Conservation (phyloP, 2,329 filamentous ascomycete species). For the Fusarium sp. region DNA sequence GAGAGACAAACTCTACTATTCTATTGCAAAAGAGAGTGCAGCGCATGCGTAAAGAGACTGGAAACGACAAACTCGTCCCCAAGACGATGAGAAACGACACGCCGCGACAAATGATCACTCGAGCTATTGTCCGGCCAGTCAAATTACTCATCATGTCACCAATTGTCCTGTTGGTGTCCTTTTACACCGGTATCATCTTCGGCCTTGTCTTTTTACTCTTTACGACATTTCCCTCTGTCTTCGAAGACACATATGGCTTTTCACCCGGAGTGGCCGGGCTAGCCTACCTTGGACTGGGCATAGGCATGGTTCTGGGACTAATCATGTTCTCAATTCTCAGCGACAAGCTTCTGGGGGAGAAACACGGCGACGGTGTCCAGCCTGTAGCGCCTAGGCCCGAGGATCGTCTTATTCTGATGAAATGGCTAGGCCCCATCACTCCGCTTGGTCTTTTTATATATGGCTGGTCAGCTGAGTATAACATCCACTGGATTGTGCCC, state of each 20-base stretch:
- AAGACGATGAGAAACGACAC: conserved; percentile 20
- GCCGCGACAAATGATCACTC: conserved; percentile 47
- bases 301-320: conserved; percentile 49
- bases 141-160: conserved; percentile 66
- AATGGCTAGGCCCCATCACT: conserved; percentile 65
- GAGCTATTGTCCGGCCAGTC: conserved; percentile 55
- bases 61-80: conserved; percentile 34
- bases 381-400: conserved; percentile 53
- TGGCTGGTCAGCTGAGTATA: conserved; percentile 67
- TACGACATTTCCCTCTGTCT: conserved; percentile 54
- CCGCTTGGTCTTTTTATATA: conserved; percentile 69
- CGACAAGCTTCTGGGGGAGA: conserved; percentile 31
- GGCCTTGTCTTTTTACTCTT: conserved; percentile 55
- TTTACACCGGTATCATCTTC: conserved; percentile 55
- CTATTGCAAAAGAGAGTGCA: conserved; percentile 14
- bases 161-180: conserved; percentile 61
- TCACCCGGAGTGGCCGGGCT: conserved; percentile 48
- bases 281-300: conserved; percentile 65
- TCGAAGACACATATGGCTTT: conserved; percentile 53
- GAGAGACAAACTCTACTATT: conserved; percentile 46
- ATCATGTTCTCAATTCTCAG: conserved; percentile 22
- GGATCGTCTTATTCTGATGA: conserved; percentile 66
- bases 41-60: conserved; percentile 23
- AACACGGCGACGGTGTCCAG: neutral
- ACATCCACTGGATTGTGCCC: conserved; percentile 68